Base-by-base conservation (phyloP, 768 basidiomycete species). In the Lentinula boryana region DNA sequence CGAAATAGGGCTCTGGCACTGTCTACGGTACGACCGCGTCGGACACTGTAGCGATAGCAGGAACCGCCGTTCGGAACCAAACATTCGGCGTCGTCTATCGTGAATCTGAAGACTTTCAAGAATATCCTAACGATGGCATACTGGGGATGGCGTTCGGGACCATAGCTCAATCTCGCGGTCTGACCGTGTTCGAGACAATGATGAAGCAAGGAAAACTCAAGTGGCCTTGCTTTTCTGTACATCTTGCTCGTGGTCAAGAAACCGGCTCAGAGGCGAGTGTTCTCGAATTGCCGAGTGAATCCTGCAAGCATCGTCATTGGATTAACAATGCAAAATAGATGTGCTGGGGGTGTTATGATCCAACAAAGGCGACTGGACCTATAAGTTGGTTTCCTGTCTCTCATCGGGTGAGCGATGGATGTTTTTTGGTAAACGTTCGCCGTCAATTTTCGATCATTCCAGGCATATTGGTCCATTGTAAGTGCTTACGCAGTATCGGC, bases 101-200 rank as follows among this genome's bases (percentile, higher is more conserved):
- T 3, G 76, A 78, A 55, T 82, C 83, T 0, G 65, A 71, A 5
- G 83, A 83, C 65, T 85, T 88, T 69, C 70, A 72, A 36, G 65
- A 66, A 41, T 73, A 75, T 16, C 85, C 86, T 7, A 84, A 77
- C 61, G 78, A 78, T 50, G 88, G 87, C 10, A 73, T 88, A 10
- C 68, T 86, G 6, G 87, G 87, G 27, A 70, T 89, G 67, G 86
- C 83, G 10, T 89, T 89, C 64, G 72, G 82, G 38, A 72, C 78
- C 44, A 85, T 89, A 58, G 70, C 86, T 10, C 70, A 65, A 50
- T 77, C 75, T 0, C 67, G 65, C 12, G 63, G 76, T 56, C 76
- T 79, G 7, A 88, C 87, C 0, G 82, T 87, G 64, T 85, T 88
- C 63, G 88, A 89, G 69, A 87, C 82, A 63, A 68, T 89, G 41